phyloP scores from a whole-genome alignment of 2,329 filamentous ascomycete genomes.

The Aspergillus latus region DNA sequence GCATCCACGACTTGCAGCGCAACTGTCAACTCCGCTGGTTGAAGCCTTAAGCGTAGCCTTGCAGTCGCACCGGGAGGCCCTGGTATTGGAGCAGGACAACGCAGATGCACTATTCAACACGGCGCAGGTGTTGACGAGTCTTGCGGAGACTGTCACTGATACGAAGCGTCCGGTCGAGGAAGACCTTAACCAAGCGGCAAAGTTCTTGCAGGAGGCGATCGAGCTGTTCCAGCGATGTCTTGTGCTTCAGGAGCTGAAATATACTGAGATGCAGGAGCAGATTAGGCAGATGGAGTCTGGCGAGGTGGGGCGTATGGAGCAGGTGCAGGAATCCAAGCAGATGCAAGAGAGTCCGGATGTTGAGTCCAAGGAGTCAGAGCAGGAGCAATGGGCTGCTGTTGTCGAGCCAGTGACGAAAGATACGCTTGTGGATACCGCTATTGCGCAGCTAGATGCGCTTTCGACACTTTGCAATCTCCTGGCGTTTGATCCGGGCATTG shows the following conservation, averaged over 20 bases:
- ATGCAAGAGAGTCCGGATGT: conserved; percentile 13
- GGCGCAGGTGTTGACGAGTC: conserved; percentile 65
- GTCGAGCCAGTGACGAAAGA: conserved; percentile 64
- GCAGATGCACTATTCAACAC: conserved; percentile 71
- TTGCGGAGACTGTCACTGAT: conserved; percentile 62
- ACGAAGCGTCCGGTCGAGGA: conserved; percentile 48
- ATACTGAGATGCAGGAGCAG: conserved; percentile 48
- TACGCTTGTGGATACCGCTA: conserved; percentile 66
- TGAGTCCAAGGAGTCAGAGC: conserved; percentile 24
- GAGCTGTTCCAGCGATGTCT: conserved; percentile 61
- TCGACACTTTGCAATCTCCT: conserved; percentile 53
- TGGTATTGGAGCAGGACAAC: conserved; percentile 61
- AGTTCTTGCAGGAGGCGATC: conserved; percentile 60
- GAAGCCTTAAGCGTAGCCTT: conserved; percentile 62
- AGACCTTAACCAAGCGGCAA: conserved; percentile 49
- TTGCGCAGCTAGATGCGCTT: conserved; percentile 61
- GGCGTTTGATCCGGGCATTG: conserved; percentile 42
- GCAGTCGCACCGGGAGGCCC: conserved; percentile 62
- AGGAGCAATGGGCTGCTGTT: conserved; percentile 66
- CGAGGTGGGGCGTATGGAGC: conserved; percentile 16
- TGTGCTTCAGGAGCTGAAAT: conserved; percentile 52
- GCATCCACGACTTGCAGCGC: conserved; percentile 60
- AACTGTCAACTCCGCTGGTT: conserved; percentile 55
- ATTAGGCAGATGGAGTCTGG: conserved; percentile 39
- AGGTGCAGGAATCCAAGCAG: conserved; percentile 10